Evolutionary conservation across 306 rosid species (phyloP).

Genomic region (Cucurbita pepo): DNA sequence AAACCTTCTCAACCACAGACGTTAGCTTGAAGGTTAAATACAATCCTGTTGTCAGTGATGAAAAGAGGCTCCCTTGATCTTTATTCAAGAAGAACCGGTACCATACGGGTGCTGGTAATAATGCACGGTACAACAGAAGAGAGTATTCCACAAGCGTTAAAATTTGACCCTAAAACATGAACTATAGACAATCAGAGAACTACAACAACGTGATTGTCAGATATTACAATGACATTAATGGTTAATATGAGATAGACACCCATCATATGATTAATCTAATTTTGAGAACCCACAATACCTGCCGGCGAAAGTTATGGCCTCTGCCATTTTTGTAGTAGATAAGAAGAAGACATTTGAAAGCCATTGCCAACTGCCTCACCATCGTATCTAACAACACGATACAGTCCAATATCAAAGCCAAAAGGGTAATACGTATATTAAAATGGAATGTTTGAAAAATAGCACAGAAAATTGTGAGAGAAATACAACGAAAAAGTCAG

Average conservation of each 20-base stretch:
- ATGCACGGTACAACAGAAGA: conserved; percentile 60
- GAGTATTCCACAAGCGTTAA: conserved; percentile 64
- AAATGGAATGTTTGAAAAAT: background rate
- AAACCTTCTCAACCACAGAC: conserved; percentile 69
- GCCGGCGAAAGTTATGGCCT: conserved; percentile 66
- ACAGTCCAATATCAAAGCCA: background rate
- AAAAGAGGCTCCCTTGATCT: conserved; percentile 76
- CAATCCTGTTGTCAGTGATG: conserved; percentile 74
- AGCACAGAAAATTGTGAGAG: background rate
- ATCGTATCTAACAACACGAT: conserved; percentile 46
- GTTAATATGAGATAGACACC: conserved; percentile 1
- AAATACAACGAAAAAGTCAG: background rate
- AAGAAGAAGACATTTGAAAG: conserved; percentile 71
- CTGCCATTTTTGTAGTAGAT: conserved; percentile 64
- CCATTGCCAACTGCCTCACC: conserved; percentile 76
- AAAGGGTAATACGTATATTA: background rate
- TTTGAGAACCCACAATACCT: conserved; percentile 24
- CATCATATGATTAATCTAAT: background rate
- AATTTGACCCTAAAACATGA: conserved; percentile 50
- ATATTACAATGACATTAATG: conserved; percentile 4
- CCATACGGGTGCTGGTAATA: conserved; percentile 86
- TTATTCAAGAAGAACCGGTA: conserved; percentile 75
- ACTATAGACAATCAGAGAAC: background rate
- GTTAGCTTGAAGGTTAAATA: conserved; percentile 83
- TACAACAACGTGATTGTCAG: conserved; percentile 10